Base-by-base conservation (phyloP, 495 filamentous ascomycete species). In the Cercophora sp. region DNA sequence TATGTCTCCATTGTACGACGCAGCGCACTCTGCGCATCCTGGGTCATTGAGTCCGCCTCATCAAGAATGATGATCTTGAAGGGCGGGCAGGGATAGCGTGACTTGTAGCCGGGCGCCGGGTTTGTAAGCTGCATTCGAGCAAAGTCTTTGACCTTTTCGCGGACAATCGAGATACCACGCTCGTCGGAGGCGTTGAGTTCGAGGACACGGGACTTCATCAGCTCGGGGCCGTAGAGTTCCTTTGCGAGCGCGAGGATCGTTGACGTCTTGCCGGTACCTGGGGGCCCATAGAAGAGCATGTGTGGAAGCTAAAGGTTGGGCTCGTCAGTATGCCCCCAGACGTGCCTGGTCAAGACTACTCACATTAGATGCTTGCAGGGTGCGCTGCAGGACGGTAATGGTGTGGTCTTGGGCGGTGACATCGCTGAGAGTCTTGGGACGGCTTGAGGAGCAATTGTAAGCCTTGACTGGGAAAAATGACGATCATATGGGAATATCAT, bases 171-270 rank as follows among this genome's bases (percentile, higher is more conserved):
- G 64, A 97, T 97, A 31, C 94, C 94, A 51, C 93, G 92, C 75
- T 99, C 93, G 74, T 99, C 93, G 32, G 94, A 97, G 56, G 93
- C 93, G 73, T 99, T 99, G 64, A 99, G 83, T 74, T 99, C 93
- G 42, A 99, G 86, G 42, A 97, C 94, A 6, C 93, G 89, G 29
- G 91, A 84, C 64, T 89, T 91, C 64, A 95, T 88, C 59, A 99
- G 83, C 53, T 95, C 88, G 35, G 93, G 93, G 11, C 92, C 93
- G 75, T 94, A 99, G 56, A 99, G 89, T 60, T 96, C 91, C 70
- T 96, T 96, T 32, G 92, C 91, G 25, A 99, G 89, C 13, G 82
- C 82, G 23, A 99, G 89, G 64, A 99, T 91, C 1, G 94, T 97
- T 4, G 90, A 96, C n/a, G 93, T 99, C 71, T 99, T 99, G 57